Conservation (phyloP, 176 grass and related monocot genomes). For the Hordeum vulgare region DNA sequence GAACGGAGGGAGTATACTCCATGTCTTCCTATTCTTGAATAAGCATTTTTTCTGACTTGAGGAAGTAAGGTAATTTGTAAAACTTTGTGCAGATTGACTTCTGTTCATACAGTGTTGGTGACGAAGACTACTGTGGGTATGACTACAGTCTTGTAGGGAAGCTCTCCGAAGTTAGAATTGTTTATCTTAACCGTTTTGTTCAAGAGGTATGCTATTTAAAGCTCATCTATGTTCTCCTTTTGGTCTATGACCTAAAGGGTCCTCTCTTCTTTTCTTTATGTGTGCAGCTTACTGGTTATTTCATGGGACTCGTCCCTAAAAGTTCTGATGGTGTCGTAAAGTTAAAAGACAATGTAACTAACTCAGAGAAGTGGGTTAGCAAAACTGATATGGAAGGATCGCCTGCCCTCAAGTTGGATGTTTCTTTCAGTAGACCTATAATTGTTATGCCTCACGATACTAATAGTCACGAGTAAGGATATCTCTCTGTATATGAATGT, state of each 20-base stretch:
- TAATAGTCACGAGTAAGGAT: slow-evolving; percentile 75
- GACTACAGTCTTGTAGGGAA: slow-evolving; percentile 86
- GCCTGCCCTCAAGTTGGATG: slow-evolving; percentile 81
- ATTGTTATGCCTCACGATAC: slow-evolving; percentile 89
- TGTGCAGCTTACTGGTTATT: slow-evolving; percentile 74
- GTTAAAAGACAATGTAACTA: slow-evolving; percentile 76
- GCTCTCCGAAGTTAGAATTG: slow-evolving; percentile 97
- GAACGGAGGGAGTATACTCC: too few species aligned
- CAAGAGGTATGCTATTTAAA: slow-evolving; percentile 66
- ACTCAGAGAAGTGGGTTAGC: slow-evolving; percentile 92
- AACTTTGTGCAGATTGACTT: slow-evolving; percentile 78
- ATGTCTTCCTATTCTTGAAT: not conserved
- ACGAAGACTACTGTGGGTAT: slow-evolving; percentile 88
- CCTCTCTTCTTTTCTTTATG: not conserved
- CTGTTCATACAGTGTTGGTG: slow-evolving; percentile 71
- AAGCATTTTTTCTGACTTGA: slow-evolving; percentile 9
- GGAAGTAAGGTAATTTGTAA: not conserved
- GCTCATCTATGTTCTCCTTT: slow-evolving; percentile 16
- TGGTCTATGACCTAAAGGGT: slow-evolving; percentile 11
- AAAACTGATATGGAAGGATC: slow-evolving; percentile 90
- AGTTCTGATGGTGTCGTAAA: slow-evolving; percentile 67
- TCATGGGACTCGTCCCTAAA: slow-evolving; percentile 87
- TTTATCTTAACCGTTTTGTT: slow-evolving; percentile 99
- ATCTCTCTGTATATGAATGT: not conserved
- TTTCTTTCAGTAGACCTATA: slow-evolving; percentile 92